Evolutionary conservation across 2,329 filamentous ascomycete species (phyloP).

Genomic region (Scleromitrula shiraiana): DNA sequence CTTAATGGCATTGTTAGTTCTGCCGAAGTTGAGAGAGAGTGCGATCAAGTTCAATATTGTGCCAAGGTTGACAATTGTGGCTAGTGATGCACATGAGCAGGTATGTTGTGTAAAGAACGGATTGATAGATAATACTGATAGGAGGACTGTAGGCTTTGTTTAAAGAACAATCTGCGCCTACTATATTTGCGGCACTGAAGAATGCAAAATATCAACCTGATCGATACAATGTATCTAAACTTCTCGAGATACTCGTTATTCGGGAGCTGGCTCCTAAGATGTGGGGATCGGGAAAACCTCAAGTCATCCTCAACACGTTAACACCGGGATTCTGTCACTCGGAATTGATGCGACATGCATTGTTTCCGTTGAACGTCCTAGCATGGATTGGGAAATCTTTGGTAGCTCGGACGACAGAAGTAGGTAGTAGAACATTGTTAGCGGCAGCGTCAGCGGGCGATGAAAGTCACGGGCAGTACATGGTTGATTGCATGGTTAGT

Average conservation of each 20-base stretch:
- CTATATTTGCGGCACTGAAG: conserved; percentile 20
- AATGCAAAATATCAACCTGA: conserved; percentile 19
- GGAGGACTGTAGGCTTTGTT: too few species aligned
- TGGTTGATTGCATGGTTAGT: conserved; percentile 22
- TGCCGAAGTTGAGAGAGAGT: conserved; percentile 23
- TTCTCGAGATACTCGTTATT: conserved; percentile 29
- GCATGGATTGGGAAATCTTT: conserved; percentile 21
- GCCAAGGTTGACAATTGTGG: conserved; percentile 22
- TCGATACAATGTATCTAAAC: conserved; percentile 31
- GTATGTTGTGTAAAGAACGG: conserved; percentile 14
- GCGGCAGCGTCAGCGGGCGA: conserved; percentile 25
- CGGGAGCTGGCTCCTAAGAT: conserved; percentile 27
- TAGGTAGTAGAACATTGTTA: conserved; percentile 30
- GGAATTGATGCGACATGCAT: conserved; percentile 27
- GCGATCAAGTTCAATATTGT: conserved; percentile 15
- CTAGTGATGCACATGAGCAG: conserved; percentile 24
- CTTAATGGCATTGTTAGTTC: conserved; percentile 25
- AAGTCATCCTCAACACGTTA: conserved; percentile 30
- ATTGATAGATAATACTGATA: too few species aligned
- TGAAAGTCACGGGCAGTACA: conserved; percentile 27
- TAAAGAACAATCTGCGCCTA: conserved; percentile 15
- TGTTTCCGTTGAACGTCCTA: conserved; percentile 20
- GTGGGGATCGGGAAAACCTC: conserved; percentile 16
- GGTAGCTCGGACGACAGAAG: conserved; percentile 28
- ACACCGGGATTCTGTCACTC: conserved; percentile 31